Base-by-base conservation (phyloP, 148 eudicot species). In the Nepenthes mirabilis region DNA sequence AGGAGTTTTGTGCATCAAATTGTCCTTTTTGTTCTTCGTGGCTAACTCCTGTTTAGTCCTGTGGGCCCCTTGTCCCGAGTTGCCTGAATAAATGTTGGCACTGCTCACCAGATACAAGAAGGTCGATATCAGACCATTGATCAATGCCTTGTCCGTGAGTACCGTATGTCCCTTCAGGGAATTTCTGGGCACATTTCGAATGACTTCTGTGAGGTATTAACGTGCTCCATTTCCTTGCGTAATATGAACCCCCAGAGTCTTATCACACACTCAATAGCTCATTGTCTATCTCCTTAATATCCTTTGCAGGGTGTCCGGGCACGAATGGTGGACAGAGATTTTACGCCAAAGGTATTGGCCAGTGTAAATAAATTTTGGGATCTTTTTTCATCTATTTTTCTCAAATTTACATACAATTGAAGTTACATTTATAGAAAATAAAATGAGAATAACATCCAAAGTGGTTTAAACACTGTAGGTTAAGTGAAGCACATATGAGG, bases 61-160 rank as follows among this genome's bases (percentile, higher is more conserved):
- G 14, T 51, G 3, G 8, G 36, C 33, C 47, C 33, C 5, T 5
- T 6, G 2, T 47, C 14, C 43, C 11, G 0, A 33, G 36, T 60
- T 43, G 36, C 33, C 11, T 12, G 37, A 48, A 33, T 33, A 50
- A 67, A 23, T 51, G 57, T 33, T 53, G 43, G 56, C 14, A 11
- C 10, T 32, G 14, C 36, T 36, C 43, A 61, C 58, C 72, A 91
- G 95, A 88, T 91, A 74, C 74, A 93, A 67, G 93, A 87, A 78
- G 93, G 93, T 56, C 75, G 97, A 77, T 74, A 74, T 77, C 93
- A 91, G 68, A 81, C 95, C 62, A 80, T 87, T 63, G 89, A 81
- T 40, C 86, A 85, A 67, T 91, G 97, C 74, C 79, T 91, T 33
- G 71, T 73, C 47, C 87, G 97, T 33, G 97, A 91, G 71, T 91